These are phyloP conservation scores for Fusarium bulbicola DNA, from an alignment of 2,329 filamentous ascomycete genomes.

Conservation along the genomic window DNA sequence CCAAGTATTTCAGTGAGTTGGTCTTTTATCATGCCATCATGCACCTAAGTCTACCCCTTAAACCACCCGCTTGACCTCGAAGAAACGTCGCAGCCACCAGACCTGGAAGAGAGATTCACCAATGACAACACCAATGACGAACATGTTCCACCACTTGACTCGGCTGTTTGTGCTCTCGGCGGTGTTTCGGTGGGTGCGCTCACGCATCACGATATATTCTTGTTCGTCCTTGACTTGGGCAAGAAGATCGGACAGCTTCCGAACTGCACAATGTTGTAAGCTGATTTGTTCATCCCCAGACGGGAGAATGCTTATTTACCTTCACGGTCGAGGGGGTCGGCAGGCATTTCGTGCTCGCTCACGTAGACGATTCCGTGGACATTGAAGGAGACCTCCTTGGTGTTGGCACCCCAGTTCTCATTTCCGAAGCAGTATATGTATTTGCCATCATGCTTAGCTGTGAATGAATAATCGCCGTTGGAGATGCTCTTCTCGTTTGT, in stretches of 20 bases:
- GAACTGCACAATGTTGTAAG: conserved; percentile 63
- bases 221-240: conserved; percentile 97
- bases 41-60: conserved; percentile 45
- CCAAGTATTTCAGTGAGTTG: not conserved
- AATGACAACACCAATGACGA: conserved; percentile 88
- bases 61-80: conserved; percentile 81
- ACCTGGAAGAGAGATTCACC: conserved; percentile 98
- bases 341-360: conserved; percentile 81
- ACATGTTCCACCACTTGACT: conserved; percentile 99
- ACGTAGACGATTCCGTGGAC: conserved; percentile 99
- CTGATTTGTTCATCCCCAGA: not conserved
- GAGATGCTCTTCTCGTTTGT: conserved; percentile 83
- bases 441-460: conserved; percentile 83
- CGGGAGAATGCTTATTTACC: conserved; percentile 61
- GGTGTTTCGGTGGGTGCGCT: conserved; percentile 96
- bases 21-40: conserved; percentile 10
- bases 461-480: conserved; percentile 93
- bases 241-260: conserved; percentile 83
- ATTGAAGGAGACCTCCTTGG: conserved; percentile 99
- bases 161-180: conserved; percentile 97
- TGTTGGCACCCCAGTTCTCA: conserved; percentile 95
- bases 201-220: conserved; percentile 92
- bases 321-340: conserved; percentile 91
- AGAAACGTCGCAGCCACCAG: conserved; percentile 99
- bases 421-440: conserved; percentile 99